Evolutionary conservation across 495 filamentous ascomycete species (phyloP).

Genomic region (Glutinoglossum americanum): DNA sequence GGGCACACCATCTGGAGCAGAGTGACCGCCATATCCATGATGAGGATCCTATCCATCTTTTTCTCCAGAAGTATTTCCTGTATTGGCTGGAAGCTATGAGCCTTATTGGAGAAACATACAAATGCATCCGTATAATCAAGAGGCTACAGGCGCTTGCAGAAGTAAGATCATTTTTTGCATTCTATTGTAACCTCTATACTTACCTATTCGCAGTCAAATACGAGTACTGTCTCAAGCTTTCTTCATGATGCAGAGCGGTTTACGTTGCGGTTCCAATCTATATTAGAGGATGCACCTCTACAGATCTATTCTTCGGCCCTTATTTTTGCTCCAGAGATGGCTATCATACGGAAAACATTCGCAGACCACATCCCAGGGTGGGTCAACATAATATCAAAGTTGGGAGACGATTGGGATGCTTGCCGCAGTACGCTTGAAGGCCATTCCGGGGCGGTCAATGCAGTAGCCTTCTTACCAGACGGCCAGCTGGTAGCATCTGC

Average conservation of each 20-base stretch:
- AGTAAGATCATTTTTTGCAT: no score
- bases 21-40: constrained; percentile 7
- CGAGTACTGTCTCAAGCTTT: constrained; percentile 8
- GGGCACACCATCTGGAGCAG: constrained; percentile 23
- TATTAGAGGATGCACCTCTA: constrained; percentile 7
- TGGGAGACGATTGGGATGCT: constrained; percentile 1
- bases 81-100: no score
- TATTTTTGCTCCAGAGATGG: no score
- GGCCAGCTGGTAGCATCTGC: no score
- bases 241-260: constrained; percentile 19
- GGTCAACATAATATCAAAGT: background rate
- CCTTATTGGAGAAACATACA: background rate
- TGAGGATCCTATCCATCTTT: background rate
- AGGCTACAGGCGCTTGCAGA: background rate
- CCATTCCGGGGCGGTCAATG: background rate
- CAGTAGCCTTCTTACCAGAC: constrained; percentile 17
- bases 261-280: constrained; percentile 11
- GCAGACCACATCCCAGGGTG: background rate
- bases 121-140: background rate
- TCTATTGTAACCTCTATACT: no score
- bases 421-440: background rate
- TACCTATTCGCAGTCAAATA: no score
- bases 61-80: background rate
- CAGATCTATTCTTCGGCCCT: no score
- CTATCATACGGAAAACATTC: no score